These are phyloP conservation scores for Fusarium sacchari DNA, from an alignment of 2,329 filamentous ascomycete species.

Conservation along the genomic window DNA sequence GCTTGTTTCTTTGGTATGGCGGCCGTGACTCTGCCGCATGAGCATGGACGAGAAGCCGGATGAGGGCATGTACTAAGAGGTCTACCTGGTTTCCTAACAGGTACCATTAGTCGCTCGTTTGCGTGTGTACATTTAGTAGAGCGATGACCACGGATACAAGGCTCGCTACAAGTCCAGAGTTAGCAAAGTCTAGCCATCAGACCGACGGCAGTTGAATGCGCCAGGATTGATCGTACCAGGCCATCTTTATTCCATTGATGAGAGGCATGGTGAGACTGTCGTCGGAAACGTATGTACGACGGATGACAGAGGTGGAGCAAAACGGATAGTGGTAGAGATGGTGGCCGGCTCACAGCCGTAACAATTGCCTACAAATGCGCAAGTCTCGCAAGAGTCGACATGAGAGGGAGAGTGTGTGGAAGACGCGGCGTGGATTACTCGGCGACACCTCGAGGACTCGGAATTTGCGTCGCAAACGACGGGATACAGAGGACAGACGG, in stretches of 20 bases:
- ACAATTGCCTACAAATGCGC: constrained; percentile 24
- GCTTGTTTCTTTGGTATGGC: constrained; percentile 69
- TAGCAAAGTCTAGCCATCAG: constrained; percentile 6
- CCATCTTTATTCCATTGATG: constrained; percentile 77
- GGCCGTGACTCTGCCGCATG: constrained; percentile 71
- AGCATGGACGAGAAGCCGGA: constrained; percentile 68
- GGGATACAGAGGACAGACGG: constrained; percentile 5
- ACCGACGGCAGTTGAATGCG: neutral
- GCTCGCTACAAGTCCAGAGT: constrained; percentile 62
- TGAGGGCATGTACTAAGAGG: constrained; percentile 77
- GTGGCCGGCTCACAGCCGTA: constrained; percentile 32
- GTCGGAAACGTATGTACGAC: constrained; percentile 21
- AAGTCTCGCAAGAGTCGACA: constrained; percentile 25
- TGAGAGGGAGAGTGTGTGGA: constrained; percentile 14
- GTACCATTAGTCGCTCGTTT: constrained; percentile 73
- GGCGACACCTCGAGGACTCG: constrained; percentile 15
- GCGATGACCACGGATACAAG: constrained; percentile 79
- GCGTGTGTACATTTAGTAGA: constrained; percentile 79
- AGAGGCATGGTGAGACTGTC: constrained; percentile 65
- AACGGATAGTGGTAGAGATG: constrained; percentile 8
- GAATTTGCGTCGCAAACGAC: constrained; percentile 22
- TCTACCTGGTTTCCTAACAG: constrained; percentile 76
- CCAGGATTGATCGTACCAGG: constrained; percentile 66
- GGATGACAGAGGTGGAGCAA: constrained; percentile 27
- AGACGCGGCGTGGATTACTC: constrained; percentile 12